Base-by-base conservation (phyloP, 345 rosid genomes). In the Citrus mangshanensis region DNA sequence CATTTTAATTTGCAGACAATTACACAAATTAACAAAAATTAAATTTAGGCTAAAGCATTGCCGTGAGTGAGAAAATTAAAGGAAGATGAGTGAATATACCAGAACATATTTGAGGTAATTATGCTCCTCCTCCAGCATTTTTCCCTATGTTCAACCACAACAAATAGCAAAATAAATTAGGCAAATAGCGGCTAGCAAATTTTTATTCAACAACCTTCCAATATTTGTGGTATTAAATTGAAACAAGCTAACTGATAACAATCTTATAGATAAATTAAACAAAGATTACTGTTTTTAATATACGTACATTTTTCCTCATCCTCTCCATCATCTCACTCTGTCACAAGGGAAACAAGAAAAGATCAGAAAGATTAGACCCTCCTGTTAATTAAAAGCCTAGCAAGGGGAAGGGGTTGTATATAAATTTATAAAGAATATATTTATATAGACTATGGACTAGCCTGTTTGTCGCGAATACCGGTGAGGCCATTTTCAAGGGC, bases 401-500 rank as follows among this genome's bases (percentile, higher is more conserved):
- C 68, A 32, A 28, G 58, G 58, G 51, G 51, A 63, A 63, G 22
- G 6, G n/a, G 19, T 30, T 63, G 16, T 30, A 30, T 46, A 7
- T 8, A 22, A 19, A 7, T n/a, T 66, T 66, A 34, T 21, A 35
- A 59, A 59, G 27, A 22, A n/a, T 59, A n/a, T n/a, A 58, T 58
- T 40, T 40, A 59, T n/a, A 25, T 56, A 34, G 9, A 6, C 12
- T 21, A n/a, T 35, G 42, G 32, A 60, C 86, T 76, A 71, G 78
- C 95, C 95, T 87, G 84, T 64, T 87, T 84, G 37, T 88, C 82
- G 49, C 94, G 88, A 80, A 92, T 73, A 62, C 75, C 72, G 60
- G 79, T 77, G 34, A 90, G 90, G 82, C 98, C 98, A 61, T 83
- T 85, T 65, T 92, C 90, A 6, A 94, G 86, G 16, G 87, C 91